Conservation (phyloP, 2,329 filamentous ascomycete genomes). For the Dactylonectria macrodidyma region DNA sequence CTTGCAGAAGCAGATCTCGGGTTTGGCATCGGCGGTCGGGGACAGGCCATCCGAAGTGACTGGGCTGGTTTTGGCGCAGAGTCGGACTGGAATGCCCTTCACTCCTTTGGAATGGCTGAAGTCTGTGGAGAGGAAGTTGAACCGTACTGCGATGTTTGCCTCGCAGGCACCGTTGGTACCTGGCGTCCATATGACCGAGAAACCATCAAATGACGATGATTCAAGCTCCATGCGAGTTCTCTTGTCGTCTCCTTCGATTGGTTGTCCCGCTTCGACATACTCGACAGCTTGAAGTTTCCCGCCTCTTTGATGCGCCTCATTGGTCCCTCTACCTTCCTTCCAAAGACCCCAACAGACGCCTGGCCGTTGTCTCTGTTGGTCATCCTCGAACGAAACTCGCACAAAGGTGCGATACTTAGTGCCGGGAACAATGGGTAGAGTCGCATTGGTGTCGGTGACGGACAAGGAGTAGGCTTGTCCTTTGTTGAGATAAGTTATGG, state of each 20-base stretch:
- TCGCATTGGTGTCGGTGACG: slow-evolving; percentile 82
- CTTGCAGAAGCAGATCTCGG: slow-evolving; percentile 94
- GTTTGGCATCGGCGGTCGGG: slow-evolving; percentile 58
- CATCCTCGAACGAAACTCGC: slow-evolving; percentile 97
- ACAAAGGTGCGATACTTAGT: slow-evolving; percentile 90
- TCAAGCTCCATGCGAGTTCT: slow-evolving; percentile 80
- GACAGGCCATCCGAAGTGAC: slow-evolving; percentile 68
- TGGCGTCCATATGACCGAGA: slow-evolving; percentile 90
- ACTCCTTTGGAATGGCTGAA: slow-evolving; percentile 99
- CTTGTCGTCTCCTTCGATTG: slow-evolving; percentile 74
- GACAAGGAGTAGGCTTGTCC: slow-evolving; percentile 93
- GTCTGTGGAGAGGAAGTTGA: slow-evolving; percentile 98
- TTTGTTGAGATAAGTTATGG: slow-evolving; percentile 98
- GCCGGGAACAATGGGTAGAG: slow-evolving; percentile 70
- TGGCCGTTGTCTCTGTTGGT: slow-evolving; percentile 89
- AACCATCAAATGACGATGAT: slow-evolving; percentile 90
- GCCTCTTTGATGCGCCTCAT: slow-evolving; percentile 93
- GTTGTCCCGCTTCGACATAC: slow-evolving; percentile 80
- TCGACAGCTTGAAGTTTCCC: slow-evolving; percentile 96
- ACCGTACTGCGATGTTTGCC: slow-evolving; percentile 90
- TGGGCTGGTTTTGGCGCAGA: slow-evolving; percentile 91
- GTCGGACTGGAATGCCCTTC: slow-evolving; percentile 93
- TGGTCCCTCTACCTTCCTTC: slow-evolving; percentile 97
- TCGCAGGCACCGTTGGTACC: slow-evolving; percentile 78
- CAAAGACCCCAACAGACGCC: slow-evolving; percentile 88